Conservation (phyloP, 1,139 yeast species). For the Tardiomyces blankii region DNA sequence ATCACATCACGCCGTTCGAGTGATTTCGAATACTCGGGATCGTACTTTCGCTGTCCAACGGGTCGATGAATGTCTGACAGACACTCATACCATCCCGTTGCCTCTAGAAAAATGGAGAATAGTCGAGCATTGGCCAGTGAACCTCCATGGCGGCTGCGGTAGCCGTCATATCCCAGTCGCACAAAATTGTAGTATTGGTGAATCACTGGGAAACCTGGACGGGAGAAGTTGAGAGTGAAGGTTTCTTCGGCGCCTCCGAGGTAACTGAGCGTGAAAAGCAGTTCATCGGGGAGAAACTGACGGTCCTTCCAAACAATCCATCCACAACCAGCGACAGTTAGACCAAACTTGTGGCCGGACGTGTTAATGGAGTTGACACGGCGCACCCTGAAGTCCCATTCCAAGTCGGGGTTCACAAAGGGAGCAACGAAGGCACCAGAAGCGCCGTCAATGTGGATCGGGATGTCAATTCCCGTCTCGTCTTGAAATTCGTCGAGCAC, state of each 20-base stretch:
- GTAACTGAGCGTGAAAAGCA: slow-evolving; percentile 71
- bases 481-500: slow-evolving; percentile 57
- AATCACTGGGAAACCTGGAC: slow-evolving; percentile 87
- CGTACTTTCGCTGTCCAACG: slow-evolving; percentile 19
- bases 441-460: slow-evolving; percentile 92
- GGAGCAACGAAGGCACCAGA: slow-evolving; percentile 88
- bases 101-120: slow-evolving; percentile 52
- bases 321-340: slow-evolving; percentile 84
- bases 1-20: slow-evolving; percentile 3
- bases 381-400: slow-evolving; percentile 73
- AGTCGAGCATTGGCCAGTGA: slow-evolving; percentile 63
- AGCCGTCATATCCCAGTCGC: slow-evolving; percentile 62
- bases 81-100: slow-evolving; percentile 58
- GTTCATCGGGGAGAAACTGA: slow-evolving; percentile 50
- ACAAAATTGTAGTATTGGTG: slow-evolving; percentile 80
- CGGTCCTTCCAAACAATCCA: slow-evolving; percentile 80
- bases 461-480: slow-evolving; percentile 56
- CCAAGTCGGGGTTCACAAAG: slow-evolving; percentile 58
- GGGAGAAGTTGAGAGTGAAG: slow-evolving; percentile 75
- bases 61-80: slow-evolving; percentile 69
- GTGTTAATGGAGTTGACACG: slow-evolving; percentile 81
- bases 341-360: slow-evolving; percentile 91
- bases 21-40: slow-evolving; percentile 8
- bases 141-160: slow-evolving; percentile 46
- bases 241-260: slow-evolving; percentile 87